Conservation (phyloP, 176 grass and related monocot species). For the Triticum timopheevii region DNA sequence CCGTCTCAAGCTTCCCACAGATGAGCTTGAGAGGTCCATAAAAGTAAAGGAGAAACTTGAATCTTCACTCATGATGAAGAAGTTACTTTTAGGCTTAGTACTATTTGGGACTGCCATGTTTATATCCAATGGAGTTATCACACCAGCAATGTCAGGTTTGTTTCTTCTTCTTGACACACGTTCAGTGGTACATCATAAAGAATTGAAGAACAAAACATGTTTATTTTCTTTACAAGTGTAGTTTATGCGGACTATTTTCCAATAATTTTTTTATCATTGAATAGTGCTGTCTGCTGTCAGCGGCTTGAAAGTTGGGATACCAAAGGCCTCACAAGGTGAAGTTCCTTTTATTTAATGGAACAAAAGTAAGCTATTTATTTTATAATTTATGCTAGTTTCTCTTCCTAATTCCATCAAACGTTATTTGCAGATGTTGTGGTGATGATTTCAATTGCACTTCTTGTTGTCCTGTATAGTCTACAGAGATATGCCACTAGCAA, state of each 20-base stretch:
- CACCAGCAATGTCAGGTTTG: constrained; percentile 97
- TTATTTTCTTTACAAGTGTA: not conserved
- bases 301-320: constrained; percentile 86
- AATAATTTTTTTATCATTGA: constrained; percentile 32
- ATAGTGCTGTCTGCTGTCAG: constrained; percentile 88
- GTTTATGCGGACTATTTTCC: not conserved
- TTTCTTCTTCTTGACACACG: constrained; percentile 20
- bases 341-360: constrained; percentile 12
- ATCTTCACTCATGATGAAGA: constrained; percentile 69
- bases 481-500: constrained; percentile 94
- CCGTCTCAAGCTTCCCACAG: constrained; percentile 67
- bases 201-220: not conserved
- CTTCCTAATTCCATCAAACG: constrained; percentile 10
- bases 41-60: constrained; percentile 90
- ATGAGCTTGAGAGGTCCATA: constrained; percentile 77
- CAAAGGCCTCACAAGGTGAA: constrained; percentile 67
- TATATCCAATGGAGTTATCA: constrained; percentile 93
- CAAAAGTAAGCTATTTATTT: not conserved
- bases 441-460: constrained; percentile 92
- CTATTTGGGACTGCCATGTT: constrained; percentile 97
- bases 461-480: constrained; percentile 80
- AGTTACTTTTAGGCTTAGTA: constrained; percentile 71
- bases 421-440: constrained; percentile 74
- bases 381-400: not conserved
- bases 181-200: not conserved